A percentile compares a stretch with the other conserved stretches of the same genome.
phyloP scores from a whole-genome alignment of 768 basidiomycete genomes.

The Pleurotus citrinopileatus region DNA sequence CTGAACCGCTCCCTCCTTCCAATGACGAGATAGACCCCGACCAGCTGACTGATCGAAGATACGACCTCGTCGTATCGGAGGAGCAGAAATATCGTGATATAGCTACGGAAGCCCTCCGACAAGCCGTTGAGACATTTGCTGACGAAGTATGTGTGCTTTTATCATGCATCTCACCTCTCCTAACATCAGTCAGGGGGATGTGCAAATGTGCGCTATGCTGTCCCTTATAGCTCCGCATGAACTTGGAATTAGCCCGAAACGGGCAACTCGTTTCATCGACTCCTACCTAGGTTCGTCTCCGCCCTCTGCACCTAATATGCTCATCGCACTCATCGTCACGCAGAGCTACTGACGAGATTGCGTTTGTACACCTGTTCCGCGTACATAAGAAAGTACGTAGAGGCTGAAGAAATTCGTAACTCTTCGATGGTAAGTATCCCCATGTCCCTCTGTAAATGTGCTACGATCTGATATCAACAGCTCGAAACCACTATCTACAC shows the following conservation, averaged over 20 bases:
- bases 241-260: conserved; percentile 41
- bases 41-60: conserved; percentile 33
- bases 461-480: conserved; percentile 30
- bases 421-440: conserved; percentile 45
- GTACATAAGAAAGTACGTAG: conserved; percentile 68
- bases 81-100: conserved; percentile 51
- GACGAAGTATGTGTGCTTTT: conserved; percentile 44
- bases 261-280: conserved; percentile 57
- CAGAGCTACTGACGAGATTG: conserved; percentile 66
- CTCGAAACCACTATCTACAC: conserved; percentile 72
- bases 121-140: conserved; percentile 57
- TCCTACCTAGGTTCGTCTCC: conserved; percentile 60
- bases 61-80: conserved; percentile 44
- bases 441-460: neutral
- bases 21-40: conserved; percentile 14
- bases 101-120: conserved; percentile 54
- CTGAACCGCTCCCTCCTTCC: neutral
- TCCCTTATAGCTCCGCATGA: conserved; percentile 59
- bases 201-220: conserved; percentile 79
- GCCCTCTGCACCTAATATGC: neutral
- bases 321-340: neutral
- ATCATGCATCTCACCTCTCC: neutral
- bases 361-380: conserved; percentile 67
- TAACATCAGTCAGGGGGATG: conserved; percentile 53
- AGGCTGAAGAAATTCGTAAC: conserved; percentile 46